Evolutionary conservation across 306 rosid species (phyloP).

Genomic region (Trifolium fragiferum): DNA sequence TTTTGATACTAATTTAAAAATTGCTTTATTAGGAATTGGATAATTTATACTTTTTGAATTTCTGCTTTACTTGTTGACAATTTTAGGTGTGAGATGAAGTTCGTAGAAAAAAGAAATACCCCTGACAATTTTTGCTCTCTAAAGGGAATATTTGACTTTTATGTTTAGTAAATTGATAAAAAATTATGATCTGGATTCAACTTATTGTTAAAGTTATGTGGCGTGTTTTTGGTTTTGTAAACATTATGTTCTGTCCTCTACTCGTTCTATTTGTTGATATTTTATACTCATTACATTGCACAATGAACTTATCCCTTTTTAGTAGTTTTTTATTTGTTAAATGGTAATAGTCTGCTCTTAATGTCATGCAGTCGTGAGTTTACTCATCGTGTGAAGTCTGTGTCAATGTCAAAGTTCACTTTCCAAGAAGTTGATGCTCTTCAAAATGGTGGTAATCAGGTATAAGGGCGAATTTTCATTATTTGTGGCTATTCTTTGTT

Average conservation of each 20-base stretch:
- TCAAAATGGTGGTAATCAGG: constrained; percentile 98
- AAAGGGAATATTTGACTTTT: not conserved
- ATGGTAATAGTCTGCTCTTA: not conserved
- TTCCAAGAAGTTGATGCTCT: constrained; percentile 89
- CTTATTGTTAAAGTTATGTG: not conserved
- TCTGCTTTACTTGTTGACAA: not conserved
- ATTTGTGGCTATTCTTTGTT: constrained; percentile 36
- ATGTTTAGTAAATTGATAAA: not conserved
- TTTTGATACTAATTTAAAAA: not conserved
- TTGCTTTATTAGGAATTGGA: not conserved
- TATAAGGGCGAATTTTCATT: constrained; percentile 42
- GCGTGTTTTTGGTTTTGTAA: constrained; percentile 6
- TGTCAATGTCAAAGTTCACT: constrained; percentile 91
- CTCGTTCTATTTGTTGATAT: not conserved
- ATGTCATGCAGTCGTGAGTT: constrained; percentile 79
- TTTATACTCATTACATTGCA: constrained; percentile 5
- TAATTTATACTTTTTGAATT: not conserved
- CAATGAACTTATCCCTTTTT: not conserved
- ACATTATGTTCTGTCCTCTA: constrained; percentile 4
- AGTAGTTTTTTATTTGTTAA: constrained; percentile 30
- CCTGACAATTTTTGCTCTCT: not conserved
- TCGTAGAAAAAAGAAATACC: constrained; percentile 1
- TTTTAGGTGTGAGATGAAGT: not conserved
- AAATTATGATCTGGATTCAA: constrained; percentile 1
- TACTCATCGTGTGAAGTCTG: constrained; percentile 98